Percentiles rank a stretch among this genome's conserved stretches.
Evolutionary conservation across 352 stramenopile genomes (phyloP).

Genomic region (Pythium chondricola): DNA sequence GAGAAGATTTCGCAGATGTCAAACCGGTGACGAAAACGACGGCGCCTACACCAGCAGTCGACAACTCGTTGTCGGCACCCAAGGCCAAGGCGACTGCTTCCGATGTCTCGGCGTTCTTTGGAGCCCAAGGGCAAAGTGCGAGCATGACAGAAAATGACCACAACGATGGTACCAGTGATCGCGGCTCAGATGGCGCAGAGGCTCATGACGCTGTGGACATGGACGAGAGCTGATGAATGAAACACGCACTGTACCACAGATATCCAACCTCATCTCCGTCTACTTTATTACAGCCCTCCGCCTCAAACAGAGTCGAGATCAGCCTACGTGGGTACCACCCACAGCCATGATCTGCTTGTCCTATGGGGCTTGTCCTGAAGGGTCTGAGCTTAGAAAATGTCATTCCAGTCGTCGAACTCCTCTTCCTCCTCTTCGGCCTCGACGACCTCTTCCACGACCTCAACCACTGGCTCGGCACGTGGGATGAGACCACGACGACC

Average conservation of each 20-base stretch:
- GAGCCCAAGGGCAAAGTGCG: background rate
- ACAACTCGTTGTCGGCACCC: background rate
- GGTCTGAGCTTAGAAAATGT: constrained; percentile 65
- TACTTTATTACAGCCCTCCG: constrained; percentile 17
- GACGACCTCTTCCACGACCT: constrained; percentile 59
- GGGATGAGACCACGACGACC: constrained; percentile 82
- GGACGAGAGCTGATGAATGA: constrained; percentile 12
- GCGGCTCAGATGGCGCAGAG: background rate
- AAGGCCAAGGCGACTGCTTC: constrained; percentile 19
- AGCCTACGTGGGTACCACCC: too few relatives aligned
- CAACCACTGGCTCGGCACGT: constrained; percentile 52
- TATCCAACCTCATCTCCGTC: constrained; percentile 8
- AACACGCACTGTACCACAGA: background rate
- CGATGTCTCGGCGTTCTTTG: constrained; percentile 51
- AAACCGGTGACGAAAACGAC: constrained; percentile 17
- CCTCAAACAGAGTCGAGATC: too few relatives aligned
- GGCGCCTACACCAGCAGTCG: background rate
- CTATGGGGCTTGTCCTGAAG: background rate
- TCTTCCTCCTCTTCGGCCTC: constrained; percentile 62
- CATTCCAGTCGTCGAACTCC: constrained; percentile 85
- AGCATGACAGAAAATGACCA: too few relatives aligned
- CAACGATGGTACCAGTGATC: constrained; percentile 1
- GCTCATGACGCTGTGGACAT: constrained; percentile 4
- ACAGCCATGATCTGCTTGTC: background rate
- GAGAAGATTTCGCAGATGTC: constrained; percentile 75